Evolutionary conservation across 176 grass and related monocot species (phyloP).

Genomic region (Zea luxurians): DNA sequence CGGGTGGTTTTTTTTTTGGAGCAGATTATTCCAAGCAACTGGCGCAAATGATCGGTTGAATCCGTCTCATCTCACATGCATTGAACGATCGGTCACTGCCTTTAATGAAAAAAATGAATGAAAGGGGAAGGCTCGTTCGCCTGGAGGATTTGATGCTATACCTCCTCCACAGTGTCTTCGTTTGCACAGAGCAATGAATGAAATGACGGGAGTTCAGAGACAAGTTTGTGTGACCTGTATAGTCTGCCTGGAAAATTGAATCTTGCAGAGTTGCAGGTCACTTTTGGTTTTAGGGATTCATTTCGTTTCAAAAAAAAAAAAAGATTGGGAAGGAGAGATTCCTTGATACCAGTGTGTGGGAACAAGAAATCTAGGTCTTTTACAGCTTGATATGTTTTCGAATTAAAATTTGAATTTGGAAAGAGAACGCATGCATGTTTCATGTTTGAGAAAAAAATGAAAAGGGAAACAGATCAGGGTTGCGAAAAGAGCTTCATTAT

Average conservation of each 20-base stretch:
- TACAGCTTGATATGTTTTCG: background rate
- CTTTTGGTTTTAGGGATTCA: conserved; percentile 1
- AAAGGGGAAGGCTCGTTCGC: conserved; percentile 33
- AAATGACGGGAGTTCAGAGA: conserved; percentile 45
- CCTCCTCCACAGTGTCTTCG: background rate
- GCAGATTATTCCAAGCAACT: conserved; percentile 15
- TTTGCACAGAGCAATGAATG: conserved; percentile 4
- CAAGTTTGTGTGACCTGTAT: conserved; percentile 25
- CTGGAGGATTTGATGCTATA: conserved; percentile 40
- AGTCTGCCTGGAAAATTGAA: conserved; percentile 38
- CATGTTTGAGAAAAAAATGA: background rate
- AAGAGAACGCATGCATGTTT: background rate
- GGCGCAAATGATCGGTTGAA: conserved; percentile 18
- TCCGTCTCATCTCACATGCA: background rate
- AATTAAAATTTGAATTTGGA: background rate
- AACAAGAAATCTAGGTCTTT: background rate
- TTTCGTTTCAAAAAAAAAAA: background rate
- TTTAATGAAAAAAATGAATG: conserved; percentile 24
- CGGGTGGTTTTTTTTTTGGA: too few relatives aligned
- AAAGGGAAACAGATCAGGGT: too few relatives aligned
- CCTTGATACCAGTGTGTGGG: background rate
- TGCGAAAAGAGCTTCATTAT: background rate
- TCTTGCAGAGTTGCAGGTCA: background rate
- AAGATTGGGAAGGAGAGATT: background rate
- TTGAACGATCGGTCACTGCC: background rate